Conservation (phyloP, 192 early-diverging fungal genomes). For the Rhizophagus clarus region DNA sequence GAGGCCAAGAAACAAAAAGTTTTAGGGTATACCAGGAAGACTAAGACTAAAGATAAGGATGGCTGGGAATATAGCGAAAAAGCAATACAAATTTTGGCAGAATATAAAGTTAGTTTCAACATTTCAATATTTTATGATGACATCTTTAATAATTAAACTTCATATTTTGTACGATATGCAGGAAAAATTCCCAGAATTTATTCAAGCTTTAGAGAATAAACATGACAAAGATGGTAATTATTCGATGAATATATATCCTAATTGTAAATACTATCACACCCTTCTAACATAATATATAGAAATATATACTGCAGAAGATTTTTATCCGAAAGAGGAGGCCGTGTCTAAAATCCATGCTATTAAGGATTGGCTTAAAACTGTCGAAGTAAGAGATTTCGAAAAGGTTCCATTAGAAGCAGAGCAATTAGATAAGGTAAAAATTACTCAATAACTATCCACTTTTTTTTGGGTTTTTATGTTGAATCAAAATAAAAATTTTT, state of each 20-base stretch:
- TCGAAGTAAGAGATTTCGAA: conserved; percentile 65
- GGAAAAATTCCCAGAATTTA: conserved; percentile 52
- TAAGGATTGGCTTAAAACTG: conserved; percentile 66
- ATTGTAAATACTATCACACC: no score
- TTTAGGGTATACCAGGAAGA: conserved; percentile 82
- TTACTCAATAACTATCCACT: neutral
- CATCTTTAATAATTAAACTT: neutral
- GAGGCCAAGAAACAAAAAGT: conserved; percentile 86
- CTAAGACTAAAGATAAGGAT: conserved; percentile 60
- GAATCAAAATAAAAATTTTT: neutral
- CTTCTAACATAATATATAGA: conserved; percentile 41
- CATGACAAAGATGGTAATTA: conserved; percentile 21
- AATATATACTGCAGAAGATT: conserved; percentile 63
- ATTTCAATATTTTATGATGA: neutral
- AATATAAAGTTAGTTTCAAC: conserved; percentile 65
- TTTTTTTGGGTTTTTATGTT: conserved; percentile 10
- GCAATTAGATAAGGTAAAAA: conserved; percentile 63
- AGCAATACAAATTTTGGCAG: conserved; percentile 72
- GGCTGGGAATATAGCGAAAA: conserved; percentile 87
- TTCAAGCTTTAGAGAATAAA: conserved; percentile 50
- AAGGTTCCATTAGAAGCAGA: conserved; percentile 62
- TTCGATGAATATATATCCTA: neutral
- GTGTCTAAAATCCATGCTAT: conserved; percentile 54
- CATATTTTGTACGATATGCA: neutral
- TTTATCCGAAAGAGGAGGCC: conserved; percentile 53